These are phyloP conservation scores for Macadamia tetraphylla DNA, from an alignment of 164 flowering plant genomes.

Conservation along the genomic window DNA sequence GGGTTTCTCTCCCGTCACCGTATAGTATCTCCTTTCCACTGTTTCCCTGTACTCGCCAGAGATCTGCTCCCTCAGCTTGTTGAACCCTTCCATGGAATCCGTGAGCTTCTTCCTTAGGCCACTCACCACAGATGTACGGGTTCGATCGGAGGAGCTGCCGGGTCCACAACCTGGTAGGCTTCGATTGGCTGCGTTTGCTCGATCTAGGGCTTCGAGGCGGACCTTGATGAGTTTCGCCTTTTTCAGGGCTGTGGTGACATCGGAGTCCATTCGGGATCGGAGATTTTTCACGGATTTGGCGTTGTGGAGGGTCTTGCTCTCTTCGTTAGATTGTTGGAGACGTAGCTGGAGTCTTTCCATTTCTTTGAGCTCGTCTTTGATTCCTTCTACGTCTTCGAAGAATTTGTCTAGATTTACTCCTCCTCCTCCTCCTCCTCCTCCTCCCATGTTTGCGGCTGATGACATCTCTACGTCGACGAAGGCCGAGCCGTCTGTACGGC, in stretches of 20 bases:
- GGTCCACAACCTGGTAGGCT: constrained; percentile 31
- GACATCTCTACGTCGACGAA: too few relatives aligned
- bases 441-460: too few relatives aligned
- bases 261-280: constrained; percentile 28
- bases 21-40: constrained; percentile 21
- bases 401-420: too few relatives aligned
- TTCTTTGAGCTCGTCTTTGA: too few relatives aligned
- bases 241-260: constrained; percentile 17
- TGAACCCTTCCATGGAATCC: constrained; percentile 26
- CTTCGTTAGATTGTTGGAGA: too few relatives aligned
- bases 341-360: too few relatives aligned
- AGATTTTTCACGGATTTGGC: constrained; percentile 30
- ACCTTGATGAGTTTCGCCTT: constrained; percentile 30
- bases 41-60: constrained; percentile 27
- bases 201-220: constrained; percentile 30
- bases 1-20: constrained; percentile 30
- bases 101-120: constrained; percentile 26
- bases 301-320: constrained; percentile 28
- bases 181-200: constrained; percentile 32
- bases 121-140: constrained; percentile 25
- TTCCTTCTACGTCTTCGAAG: too few relatives aligned
- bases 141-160: constrained; percentile 32
- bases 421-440: too few relatives aligned
- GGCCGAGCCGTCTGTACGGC: too few relatives aligned
- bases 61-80: constrained; percentile 14